Conservation (phyloP, 2,329 filamentous ascomycete genomes). For the Triangularia verruculosa region DNA sequence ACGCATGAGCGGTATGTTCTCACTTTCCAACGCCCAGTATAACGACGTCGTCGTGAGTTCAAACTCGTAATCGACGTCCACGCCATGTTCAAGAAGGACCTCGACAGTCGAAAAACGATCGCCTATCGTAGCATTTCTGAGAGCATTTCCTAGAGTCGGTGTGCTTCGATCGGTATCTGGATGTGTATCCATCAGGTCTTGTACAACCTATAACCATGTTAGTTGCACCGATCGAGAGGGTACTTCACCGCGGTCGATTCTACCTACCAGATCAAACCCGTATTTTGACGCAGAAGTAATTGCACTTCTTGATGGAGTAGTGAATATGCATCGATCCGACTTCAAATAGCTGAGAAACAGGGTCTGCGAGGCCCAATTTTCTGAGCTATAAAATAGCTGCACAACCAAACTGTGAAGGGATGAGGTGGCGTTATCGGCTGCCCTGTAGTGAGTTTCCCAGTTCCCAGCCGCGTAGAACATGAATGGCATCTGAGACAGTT, state of each 20-base stretch:
- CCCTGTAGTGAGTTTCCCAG: constrained; percentile 1
- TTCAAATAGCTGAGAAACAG: background rate
- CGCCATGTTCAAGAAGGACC: background rate
- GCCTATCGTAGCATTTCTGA: background rate
- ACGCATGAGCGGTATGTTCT: background rate
- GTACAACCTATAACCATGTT: background rate
- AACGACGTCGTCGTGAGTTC: background rate
- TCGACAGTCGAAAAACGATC: background rate
- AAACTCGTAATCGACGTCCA: background rate
- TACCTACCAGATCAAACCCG: background rate
- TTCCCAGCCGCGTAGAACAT: background rate
- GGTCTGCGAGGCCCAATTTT: constrained; percentile 30
- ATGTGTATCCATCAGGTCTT: background rate
- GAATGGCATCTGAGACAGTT: background rate
- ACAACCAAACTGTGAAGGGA: background rate
- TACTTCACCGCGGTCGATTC: no score
- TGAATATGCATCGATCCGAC: background rate
- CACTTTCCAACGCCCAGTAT: background rate
- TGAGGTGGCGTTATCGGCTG: background rate
- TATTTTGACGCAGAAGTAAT: background rate
- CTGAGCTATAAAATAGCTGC: background rate
- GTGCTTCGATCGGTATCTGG: background rate
- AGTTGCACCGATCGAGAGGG: background rate
- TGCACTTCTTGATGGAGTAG: background rate
- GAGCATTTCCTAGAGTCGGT: background rate